A percentile compares a stretch with the other conserved stretches of the same genome.
Conservation (phyloP, 305 asterid genomes). For the Solanum chacoense region DNA sequence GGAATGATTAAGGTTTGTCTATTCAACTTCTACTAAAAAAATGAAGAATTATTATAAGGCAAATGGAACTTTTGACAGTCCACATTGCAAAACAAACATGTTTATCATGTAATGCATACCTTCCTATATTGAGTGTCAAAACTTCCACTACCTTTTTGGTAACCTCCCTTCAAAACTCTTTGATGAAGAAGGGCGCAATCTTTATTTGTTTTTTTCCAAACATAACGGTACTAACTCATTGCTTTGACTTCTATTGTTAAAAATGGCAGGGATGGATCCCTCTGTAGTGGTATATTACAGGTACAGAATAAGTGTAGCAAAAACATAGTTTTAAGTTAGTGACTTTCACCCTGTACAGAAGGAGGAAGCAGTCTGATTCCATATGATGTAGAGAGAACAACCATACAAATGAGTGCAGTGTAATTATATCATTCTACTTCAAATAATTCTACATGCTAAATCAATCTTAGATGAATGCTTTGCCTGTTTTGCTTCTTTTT, state of each 20-base stretch:
- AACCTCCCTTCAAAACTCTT: background rate
- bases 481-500: background rate
- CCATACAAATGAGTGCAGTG: background rate
- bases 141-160: background rate
- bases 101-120: background rate
- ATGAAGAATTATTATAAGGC: background rate
- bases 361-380: background rate
- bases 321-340: background rate
- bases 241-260: background rate
- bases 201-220: background rate
- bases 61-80: background rate
- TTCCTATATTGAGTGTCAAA: background rate
- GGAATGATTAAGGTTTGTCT: slow-evolving; percentile 72
- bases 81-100: background rate
- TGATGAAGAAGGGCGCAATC: background rate
- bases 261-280: slow-evolving; percentile 89
- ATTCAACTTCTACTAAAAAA: background rate
- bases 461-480: background rate
- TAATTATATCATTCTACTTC: background rate
- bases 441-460: background rate
- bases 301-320: slow-evolving; percentile 1
- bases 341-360: background rate
- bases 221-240: background rate
- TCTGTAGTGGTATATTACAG: slow-evolving; percentile 31
- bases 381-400: background rate